Evolutionary conservation across 2,329 filamentous ascomycete genomes (phyloP).

Genomic region (Geoglossum cookeanum): DNA sequence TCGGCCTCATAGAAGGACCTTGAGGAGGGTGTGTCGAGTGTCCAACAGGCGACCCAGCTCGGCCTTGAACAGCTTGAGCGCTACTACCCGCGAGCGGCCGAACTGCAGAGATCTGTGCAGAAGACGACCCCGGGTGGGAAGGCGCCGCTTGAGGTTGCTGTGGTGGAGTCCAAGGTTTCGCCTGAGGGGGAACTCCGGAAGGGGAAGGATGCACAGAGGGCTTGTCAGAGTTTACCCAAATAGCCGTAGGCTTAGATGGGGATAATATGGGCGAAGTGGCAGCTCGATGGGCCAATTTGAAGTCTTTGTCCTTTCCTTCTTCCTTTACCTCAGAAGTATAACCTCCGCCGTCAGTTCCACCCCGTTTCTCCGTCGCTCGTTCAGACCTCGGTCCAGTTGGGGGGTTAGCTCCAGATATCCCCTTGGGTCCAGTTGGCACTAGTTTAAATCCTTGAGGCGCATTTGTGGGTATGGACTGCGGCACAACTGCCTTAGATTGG

Average conservation of each 20-base stretch:
- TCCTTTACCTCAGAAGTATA: not conserved
- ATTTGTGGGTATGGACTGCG: not conserved
- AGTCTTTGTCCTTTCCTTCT: not conserved
- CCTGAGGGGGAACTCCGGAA: not conserved
- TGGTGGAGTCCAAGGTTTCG: not conserved
- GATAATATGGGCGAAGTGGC: not conserved
- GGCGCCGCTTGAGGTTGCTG: not conserved
- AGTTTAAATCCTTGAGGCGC: not conserved
- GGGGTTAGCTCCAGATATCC: not conserved
- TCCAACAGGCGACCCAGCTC: slow-evolving; percentile 7
- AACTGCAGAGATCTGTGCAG: not conserved
- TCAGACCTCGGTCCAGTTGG: slow-evolving; percentile 2
- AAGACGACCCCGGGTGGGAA: slow-evolving; percentile 1
- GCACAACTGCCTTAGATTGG: slow-evolving; percentile 15
- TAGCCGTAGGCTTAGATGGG: not conserved
- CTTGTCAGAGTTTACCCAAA: not conserved
- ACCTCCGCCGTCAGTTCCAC: not conserved
- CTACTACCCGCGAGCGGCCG: not conserved
- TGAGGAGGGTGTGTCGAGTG: slow-evolving; percentile 19
- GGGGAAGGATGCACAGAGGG: not conserved
- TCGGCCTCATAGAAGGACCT: slow-evolving; percentile 7
- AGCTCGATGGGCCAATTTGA: not conserved
- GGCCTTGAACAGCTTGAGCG: not conserved
- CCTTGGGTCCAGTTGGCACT: not conserved
- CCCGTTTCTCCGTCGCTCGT: not conserved